Evolutionary conservation across 129 eudicot genomes (phyloP), one percentile per base, ranked within the genome.

Genomic region (Dittrichia graveolens): DNA sequence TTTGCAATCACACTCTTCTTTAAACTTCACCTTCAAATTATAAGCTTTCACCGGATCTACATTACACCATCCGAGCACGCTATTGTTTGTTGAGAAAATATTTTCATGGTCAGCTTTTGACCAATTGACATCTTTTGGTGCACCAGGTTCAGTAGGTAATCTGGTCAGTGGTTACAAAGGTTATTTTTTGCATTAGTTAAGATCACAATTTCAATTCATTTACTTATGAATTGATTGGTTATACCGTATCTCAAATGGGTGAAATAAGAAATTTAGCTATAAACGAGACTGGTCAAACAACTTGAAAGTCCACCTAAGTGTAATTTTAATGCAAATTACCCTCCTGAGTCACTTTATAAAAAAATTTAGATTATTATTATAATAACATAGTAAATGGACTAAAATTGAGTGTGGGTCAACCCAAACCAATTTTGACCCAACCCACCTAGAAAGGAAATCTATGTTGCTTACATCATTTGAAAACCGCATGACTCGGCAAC

Each of bases 1-100:
- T 78, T 90, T 94, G 86, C 98, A 94, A 69, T 94, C 96, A 65
- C 98, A 94, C 49, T 88, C 96, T 42, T 90, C 92, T 78, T 94
- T 94, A 74, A 87, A 79, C 61, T 79, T 81, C 77, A 75, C 88
- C 76, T 77, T 90, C 5, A 52, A 71, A 74, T 74, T 61, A 83
- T 94, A 88, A 54, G 78, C 96, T 58, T 90, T 91, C 24, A 61
- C 62, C 0, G 98, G 98, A 44, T 94, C 93, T 75, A 90, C 95
- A 70, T 94, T 90, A 71, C 98, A 94, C 98, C 98, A 94, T 7
- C 98, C 98, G 24, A 53, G 78, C 54, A 56, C 47, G 75, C 91
- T 94, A 50, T 50, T 52, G 50, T 94, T 87, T 77, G 93, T 87
- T 62, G 96, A 87, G 77, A 80, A 90, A 58, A 94, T 72, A 77